Conservation (phyloP, 2,329 filamentous ascomycete species). For the Colletotrichum lindemuthianum region DNA sequence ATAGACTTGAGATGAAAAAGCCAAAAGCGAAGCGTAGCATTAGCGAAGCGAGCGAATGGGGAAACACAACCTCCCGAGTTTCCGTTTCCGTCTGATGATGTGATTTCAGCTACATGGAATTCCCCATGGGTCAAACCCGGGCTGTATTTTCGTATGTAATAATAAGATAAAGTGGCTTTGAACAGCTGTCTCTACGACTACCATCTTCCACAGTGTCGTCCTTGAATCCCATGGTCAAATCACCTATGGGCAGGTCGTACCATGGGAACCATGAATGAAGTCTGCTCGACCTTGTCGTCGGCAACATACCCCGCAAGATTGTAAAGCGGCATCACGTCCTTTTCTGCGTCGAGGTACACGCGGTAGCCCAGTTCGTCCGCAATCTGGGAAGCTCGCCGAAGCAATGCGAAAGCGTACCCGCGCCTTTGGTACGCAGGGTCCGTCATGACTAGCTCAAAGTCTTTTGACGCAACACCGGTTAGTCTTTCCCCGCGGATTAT, state of each 20-base stretch:
- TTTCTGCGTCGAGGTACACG: slow-evolving; percentile 37
- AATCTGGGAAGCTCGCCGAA: slow-evolving; percentile 12
- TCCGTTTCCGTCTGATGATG: slow-evolving; percentile 20
- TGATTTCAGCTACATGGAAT: background rate
- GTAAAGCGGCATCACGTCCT: slow-evolving; percentile 33
- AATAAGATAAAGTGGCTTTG: background rate
- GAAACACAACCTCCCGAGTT: background rate
- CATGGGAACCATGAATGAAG: slow-evolving; percentile 36
- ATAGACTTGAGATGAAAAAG: slow-evolving; percentile 9
- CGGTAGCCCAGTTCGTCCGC: slow-evolving; percentile 33
- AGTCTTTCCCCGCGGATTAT: background rate
- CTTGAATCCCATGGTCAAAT: background rate
- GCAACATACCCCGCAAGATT: slow-evolving; percentile 29
- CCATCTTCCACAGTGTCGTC: background rate
- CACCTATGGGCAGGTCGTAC: slow-evolving; percentile 24
- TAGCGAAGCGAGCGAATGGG: slow-evolving; percentile 19
- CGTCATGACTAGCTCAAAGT: slow-evolving; percentile 36
- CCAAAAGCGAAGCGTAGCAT: slow-evolving; percentile 1
- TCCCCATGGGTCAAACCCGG: background rate
- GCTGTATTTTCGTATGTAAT: background rate
- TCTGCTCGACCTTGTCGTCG: slow-evolving; percentile 15
- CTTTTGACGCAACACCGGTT: slow-evolving; percentile 15
- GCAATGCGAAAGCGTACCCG: slow-evolving; percentile 34
- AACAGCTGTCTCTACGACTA: background rate
- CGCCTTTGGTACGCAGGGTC: slow-evolving; percentile 33